A percentile compares a stretch with the other conserved stretches of the same genome.
Evolutionary conservation across 2,329 filamentous ascomycete genomes (phyloP).

Genomic region (Biscogniauxia sp.): DNA sequence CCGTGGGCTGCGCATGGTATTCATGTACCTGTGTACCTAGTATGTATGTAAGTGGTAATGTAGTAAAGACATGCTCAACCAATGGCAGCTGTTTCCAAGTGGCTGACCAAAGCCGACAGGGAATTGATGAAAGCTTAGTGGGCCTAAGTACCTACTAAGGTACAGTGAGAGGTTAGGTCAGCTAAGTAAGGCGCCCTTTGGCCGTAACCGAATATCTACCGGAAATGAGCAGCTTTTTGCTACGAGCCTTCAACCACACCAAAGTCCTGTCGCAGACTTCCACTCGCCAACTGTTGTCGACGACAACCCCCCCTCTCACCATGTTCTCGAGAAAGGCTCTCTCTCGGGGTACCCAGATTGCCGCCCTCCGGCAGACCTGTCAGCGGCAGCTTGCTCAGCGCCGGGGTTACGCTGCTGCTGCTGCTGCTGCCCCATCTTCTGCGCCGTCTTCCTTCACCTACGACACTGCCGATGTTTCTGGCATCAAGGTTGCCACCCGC

Average conservation of each 20-base stretch:
- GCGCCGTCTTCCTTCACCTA: constrained; percentile 72
- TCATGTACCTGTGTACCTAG: no score
- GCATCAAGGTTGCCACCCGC: constrained; percentile 89
- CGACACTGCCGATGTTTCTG: constrained; percentile 79
- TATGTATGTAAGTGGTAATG: background rate
- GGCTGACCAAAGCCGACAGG: constrained; percentile 19
- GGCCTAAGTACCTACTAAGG: background rate
- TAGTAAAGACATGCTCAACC: background rate
- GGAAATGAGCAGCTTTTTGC: constrained; percentile 34
- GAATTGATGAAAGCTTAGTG: constrained; percentile 10
- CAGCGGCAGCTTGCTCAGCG: constrained; percentile 50
- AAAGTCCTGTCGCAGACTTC: constrained; percentile 28
- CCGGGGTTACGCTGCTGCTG: constrained; percentile 59
- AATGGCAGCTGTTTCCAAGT: constrained; percentile 12
- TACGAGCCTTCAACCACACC: constrained; percentile 23
- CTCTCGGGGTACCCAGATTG: constrained; percentile 57
- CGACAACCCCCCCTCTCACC: constrained; percentile 52
- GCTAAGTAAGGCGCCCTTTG: background rate
- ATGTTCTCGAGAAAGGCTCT: constrained; percentile 64
- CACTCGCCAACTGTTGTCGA: constrained; percentile 55
- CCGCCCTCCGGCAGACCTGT: constrained; percentile 56
- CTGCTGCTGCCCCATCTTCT: constrained; percentile 45
- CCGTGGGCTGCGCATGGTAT: no score
- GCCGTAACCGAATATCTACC: constrained; percentile 30
- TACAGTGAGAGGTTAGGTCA: no score